Evolutionary conservation across 2,329 filamentous ascomycete species (phyloP).

Genomic region (Ilyonectria robusta): DNA sequence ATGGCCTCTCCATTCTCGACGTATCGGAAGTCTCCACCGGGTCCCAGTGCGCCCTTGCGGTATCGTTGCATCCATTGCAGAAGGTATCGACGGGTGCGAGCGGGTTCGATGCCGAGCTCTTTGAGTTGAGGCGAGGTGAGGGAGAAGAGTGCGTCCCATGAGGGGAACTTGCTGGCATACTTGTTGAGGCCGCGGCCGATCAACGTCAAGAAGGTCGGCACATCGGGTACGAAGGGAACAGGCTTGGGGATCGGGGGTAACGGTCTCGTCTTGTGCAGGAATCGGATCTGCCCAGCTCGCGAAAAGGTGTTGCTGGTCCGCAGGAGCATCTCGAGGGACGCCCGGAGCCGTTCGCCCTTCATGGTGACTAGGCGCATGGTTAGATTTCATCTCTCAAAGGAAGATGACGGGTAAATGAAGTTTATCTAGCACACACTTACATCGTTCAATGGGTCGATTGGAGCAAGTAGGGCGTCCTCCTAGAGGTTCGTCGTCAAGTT

Average conservation of each 20-base stretch:
- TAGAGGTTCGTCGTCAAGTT: conserved; percentile 36
- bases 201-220: conserved; percentile 86
- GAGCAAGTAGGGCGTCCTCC: conserved; percentile 37
- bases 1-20: conserved; percentile 72
- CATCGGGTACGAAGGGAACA: conserved; percentile 89
- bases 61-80: conserved; percentile 91
- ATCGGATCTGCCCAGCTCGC: conserved; percentile 57
- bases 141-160: conserved; percentile 92
- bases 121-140: conserved; percentile 83
- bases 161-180: conserved; percentile 88
- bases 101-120: conserved; percentile 88
- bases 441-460: conserved; percentile 41
- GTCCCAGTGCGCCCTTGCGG: conserved; percentile 80
- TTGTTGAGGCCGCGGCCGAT: conserved; percentile 90
- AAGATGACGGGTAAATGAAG: background rate
- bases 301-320: conserved; percentile 51
- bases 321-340: conserved; percentile 51
- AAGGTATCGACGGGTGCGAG: conserved; percentile 86
- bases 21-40: conserved; percentile 85
- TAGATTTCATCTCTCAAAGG: conserved; percentile 10
- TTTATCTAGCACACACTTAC: conserved; percentile 26
- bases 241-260: conserved; percentile 71
- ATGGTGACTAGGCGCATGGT: conserved; percentile 43
- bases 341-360: conserved; percentile 51
- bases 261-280: conserved; percentile 59